Evolutionary conservation across 306 rosid species (phyloP), one percentile per base, ranked within the genome.

Genomic region (Pterocarpus santalinus): DNA sequence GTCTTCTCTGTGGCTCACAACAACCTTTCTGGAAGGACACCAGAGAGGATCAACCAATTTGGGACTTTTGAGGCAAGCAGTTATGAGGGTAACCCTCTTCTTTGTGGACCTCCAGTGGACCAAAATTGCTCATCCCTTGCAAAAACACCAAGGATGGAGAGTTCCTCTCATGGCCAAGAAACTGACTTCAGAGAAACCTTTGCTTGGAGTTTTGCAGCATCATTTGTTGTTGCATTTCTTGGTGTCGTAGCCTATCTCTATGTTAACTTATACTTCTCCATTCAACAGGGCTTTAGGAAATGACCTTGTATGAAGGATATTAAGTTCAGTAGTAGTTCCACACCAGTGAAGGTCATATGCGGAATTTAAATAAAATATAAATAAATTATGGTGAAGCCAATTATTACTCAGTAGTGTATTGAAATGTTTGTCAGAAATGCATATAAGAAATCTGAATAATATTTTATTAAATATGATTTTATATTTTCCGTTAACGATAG

Each of bases 11-110:
- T 76, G 72, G 82, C 78, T 22, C 1, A 2, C 4, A 80, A 79
- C 43, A 75, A 82, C 63, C 12, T 82, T 4, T 75, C 73, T 32
- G 72, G 81, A 2, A 60, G 4, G 43, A 51, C 38, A 1, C 73
- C 68, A 3, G 14, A n/a, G 4, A 61, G 5, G 33, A 22, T 5
- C 28, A 13, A 63, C 4, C 63, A 76, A 60, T 75, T 75, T 30
- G 9, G 32, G 28, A 75, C 69, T 3, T 75, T 75, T 60, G 69
- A 4, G 5, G 15, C 30, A 30, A 60, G 58, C 6, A 75, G 79
- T 44, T 60, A 75, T 44, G 79, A 43, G 14, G 79, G 69, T 3
- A 74, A 60, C 44, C 57, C 58, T 74, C 22, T 43, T 43, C 58
- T 74, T 7, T 74, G 69, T 7, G 69, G 69, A 4, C 57, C 32